Percentiles rank a stretch among this genome's conserved stretches.
These are phyloP conservation scores for Metahyphopichia silvanorum DNA, from an alignment of 805 yeast species.

Conservation along the genomic window DNA sequence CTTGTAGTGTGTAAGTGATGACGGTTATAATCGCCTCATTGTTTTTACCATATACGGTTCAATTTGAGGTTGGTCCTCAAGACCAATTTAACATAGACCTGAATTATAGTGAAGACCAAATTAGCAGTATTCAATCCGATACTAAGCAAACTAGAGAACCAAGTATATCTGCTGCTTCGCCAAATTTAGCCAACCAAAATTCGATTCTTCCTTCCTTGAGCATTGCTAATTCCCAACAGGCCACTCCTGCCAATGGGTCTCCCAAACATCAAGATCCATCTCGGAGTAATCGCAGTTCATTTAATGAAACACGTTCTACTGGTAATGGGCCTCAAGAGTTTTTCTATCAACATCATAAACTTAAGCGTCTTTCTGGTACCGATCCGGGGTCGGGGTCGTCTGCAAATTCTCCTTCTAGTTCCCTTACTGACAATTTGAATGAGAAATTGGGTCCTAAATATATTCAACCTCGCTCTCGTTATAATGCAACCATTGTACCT, in stretches of 20 bases:
- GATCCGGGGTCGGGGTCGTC: slow-evolving; percentile 4
- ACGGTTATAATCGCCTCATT: slow-evolving; percentile 68
- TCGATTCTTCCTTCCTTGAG: slow-evolving; percentile 36
- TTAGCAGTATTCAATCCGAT: slow-evolving; percentile 4
- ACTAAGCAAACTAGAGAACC: background rate
- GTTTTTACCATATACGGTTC: slow-evolving; percentile 77
- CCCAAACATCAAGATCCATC: slow-evolving; percentile 1
- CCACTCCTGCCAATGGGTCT: slow-evolving; percentile 16
- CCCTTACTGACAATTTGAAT: slow-evolving; percentile 18
- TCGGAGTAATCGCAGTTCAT: background rate
- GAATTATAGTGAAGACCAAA: slow-evolving; percentile 2
- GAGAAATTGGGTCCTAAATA: slow-evolving; percentile 30
- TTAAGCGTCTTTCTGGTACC: slow-evolving; percentile 6
- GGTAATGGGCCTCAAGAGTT: slow-evolving; percentile 1
- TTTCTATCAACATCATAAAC: slow-evolving; percentile 18
- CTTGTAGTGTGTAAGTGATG: too few species aligned
- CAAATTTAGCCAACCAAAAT: slow-evolving; percentile 8
- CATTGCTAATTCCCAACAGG: slow-evolving; percentile 27
- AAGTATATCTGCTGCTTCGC: slow-evolving; percentile 3
- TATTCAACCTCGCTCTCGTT: slow-evolving; percentile 46
- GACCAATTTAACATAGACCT: slow-evolving; percentile 5
- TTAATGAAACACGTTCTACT: slow-evolving; percentile 2
- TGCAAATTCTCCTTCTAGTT: slow-evolving; percentile 1
- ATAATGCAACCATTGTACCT: slow-evolving; percentile 19
- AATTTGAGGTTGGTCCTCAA: slow-evolving; percentile 46